phyloP scores from a whole-genome alignment of 2,329 filamentous ascomycete genomes.

The Fonsecaea monophora region DNA sequence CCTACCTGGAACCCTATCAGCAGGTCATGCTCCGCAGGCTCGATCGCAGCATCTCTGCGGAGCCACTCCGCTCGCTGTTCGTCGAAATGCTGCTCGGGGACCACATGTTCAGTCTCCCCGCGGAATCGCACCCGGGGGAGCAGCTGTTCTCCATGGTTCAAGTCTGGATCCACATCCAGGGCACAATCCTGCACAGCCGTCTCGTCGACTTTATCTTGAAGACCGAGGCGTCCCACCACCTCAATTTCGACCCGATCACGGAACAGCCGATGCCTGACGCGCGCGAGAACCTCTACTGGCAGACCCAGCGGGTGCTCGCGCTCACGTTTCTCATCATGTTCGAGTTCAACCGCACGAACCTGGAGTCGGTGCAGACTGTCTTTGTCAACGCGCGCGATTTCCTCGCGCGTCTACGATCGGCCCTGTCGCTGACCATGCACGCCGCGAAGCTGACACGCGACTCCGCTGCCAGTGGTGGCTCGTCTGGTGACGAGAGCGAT shows the following conservation, averaged over 20 bases:
- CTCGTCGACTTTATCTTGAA: conserved; percentile 10
- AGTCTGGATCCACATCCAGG: conserved; percentile 9
- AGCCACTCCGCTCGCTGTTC: conserved; percentile 4
- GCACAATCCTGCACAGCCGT: conserved; percentile 8
- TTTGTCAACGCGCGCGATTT: background rate
- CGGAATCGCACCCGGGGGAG: background rate
- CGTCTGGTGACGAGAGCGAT: background rate
- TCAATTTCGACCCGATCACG: conserved; percentile 4
- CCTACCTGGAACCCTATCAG: background rate
- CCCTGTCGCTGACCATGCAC: conserved; percentile 4
- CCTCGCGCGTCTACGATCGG: background rate
- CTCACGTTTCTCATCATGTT: conserved; percentile 8
- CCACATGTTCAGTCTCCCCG: background rate
- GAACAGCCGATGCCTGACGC: background rate
- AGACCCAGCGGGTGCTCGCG: conserved; percentile 5
- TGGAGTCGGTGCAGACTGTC: conserved; percentile 8
- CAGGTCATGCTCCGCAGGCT: background rate
- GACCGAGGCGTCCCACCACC: background rate
- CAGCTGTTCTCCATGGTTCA: conserved; percentile 4
- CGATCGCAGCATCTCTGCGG: background rate
- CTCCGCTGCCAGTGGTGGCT: background rate
- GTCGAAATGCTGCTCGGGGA: background rate
- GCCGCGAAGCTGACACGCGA: background rate
- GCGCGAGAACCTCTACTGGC: conserved; percentile 5
- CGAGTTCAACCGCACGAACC: conserved; percentile 7